phyloP scores from a whole-genome alignment of 257 asterid genomes.

The Rhazya stricta region DNA sequence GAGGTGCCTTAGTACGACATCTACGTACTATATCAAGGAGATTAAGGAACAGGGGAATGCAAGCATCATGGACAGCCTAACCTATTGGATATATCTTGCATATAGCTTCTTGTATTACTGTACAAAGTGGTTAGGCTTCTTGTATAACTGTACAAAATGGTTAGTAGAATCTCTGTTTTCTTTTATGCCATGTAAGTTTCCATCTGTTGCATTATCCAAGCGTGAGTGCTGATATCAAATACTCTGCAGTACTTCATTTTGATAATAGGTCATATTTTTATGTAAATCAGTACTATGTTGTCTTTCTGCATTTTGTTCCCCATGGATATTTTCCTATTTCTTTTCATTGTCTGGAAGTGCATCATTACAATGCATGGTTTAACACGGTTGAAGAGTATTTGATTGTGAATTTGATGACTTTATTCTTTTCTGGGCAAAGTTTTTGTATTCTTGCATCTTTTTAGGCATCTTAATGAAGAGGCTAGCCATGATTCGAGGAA shows the following conservation, averaged over 20 bases:
- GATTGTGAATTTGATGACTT: neutral
- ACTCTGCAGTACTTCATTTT: neutral
- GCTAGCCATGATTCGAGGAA: neutral
- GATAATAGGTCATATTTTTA: neutral
- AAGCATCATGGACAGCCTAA: neutral
- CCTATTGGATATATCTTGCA: neutral
- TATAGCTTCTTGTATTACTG: neutral
- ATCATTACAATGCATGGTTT: neutral
- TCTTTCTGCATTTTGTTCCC: neutral
- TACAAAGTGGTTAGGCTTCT: neutral
- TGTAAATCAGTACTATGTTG: neutral
- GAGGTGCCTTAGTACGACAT: too few relatives aligned
- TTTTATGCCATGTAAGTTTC: neutral
- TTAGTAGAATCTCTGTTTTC: neutral
- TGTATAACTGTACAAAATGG: neutral
- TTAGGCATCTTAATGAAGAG: neutral
- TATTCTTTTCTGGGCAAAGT: neutral
- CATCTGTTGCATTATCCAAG: neutral
- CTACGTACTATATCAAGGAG: neutral
- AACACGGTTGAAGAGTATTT: neutral
- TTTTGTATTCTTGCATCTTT: neutral
- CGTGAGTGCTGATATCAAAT: neutral
- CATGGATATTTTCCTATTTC: neutral
- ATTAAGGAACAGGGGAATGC: neutral
- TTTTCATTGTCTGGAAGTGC: neutral